A percentile compares a stretch with the other conserved stretches of the same genome.
phyloP scores from a whole-genome alignment of 2,329 filamentous ascomycete genomes.

The Aphanocladium album region DNA sequence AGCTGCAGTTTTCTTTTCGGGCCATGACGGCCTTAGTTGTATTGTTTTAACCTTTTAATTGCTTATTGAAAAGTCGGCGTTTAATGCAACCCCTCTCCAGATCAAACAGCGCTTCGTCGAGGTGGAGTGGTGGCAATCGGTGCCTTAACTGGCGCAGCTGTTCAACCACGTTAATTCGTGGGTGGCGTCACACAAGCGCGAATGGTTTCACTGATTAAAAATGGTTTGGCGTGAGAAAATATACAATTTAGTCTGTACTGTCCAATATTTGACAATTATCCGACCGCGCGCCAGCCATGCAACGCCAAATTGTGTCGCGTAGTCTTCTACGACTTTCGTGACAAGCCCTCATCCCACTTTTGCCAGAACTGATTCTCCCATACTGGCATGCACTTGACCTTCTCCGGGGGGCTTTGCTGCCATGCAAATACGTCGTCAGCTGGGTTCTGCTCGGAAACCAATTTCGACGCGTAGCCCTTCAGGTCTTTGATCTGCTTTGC shows the following conservation, averaged over 20 bases:
- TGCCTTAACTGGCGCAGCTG: no score
- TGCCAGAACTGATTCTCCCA: constrained; percentile 38
- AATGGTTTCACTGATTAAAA: not conserved
- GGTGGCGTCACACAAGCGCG: not conserved
- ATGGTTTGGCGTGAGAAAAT: not conserved
- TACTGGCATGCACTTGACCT: constrained; percentile 43
- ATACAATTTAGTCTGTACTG: not conserved
- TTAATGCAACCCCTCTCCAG: not conserved
- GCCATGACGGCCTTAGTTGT: not conserved
- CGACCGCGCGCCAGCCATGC: not conserved
- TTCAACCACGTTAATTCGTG: not conserved
- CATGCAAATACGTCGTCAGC: constrained; percentile 36
- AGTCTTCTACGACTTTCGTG: not conserved
- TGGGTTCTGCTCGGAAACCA: constrained; percentile 25
- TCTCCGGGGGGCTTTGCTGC: constrained; percentile 37
- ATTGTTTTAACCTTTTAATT: not conserved
- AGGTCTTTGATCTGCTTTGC: constrained; percentile 41
- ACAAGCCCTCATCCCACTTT: constrained; percentile 33
- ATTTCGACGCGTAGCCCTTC: constrained; percentile 44
- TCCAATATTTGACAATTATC: not conserved
- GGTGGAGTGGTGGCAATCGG: not conserved
- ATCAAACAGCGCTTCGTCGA: not conserved
- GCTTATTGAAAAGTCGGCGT: not conserved
- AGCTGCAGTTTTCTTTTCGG: not conserved
- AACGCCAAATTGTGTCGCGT: not conserved